Evolutionary conservation across 345 rosid species (phyloP).

Genomic region (Pistacia vera): DNA sequence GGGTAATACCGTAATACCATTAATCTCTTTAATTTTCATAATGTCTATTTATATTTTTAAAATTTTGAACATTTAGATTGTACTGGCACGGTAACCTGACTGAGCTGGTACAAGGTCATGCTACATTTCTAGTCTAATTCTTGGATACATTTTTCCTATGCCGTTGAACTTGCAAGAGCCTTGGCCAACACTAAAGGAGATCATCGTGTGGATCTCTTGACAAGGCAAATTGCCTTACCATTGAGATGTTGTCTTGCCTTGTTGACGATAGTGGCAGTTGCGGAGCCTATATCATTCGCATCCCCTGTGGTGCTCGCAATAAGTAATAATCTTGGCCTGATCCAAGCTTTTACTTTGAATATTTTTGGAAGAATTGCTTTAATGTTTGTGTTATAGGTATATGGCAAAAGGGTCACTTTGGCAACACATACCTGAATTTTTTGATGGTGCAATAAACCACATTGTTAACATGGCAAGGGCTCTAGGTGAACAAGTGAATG

Average conservation of each 20-base stretch:
- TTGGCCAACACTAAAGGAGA: conserved; percentile 58
- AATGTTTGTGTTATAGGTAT: conserved; percentile 37
- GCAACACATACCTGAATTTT: conserved; percentile 67
- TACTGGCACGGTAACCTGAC: too few species aligned
- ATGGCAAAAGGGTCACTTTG: conserved; percentile 70
- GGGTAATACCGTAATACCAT: too few species aligned
- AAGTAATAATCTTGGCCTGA: conserved; percentile 27
- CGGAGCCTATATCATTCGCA: conserved; percentile 69
- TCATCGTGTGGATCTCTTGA: conserved; percentile 65
- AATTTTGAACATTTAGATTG: too few species aligned
- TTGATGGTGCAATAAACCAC: conserved; percentile 63
- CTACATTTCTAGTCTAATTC: not conserved
- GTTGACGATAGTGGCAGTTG: conserved; percentile 61
- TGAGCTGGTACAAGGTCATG: too few species aligned
- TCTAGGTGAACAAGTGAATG: conserved; percentile 56
- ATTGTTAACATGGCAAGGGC: conserved; percentile 60
- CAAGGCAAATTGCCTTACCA: conserved; percentile 67
- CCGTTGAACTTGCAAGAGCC: conserved; percentile 72
- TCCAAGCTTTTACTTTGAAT: not conserved
- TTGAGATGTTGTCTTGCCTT: conserved; percentile 81
- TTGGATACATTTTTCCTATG: conserved; percentile 25
- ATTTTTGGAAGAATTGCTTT: not conserved
- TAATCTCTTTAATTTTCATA: too few species aligned
- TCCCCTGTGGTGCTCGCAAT: conserved; percentile 62
- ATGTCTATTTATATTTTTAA: too few species aligned